Evolutionary conservation across 495 filamentous ascomycete genomes (phyloP), one percentile per base, ranked within the genome.

Genomic region (Daldinia vernicosa): DNA sequence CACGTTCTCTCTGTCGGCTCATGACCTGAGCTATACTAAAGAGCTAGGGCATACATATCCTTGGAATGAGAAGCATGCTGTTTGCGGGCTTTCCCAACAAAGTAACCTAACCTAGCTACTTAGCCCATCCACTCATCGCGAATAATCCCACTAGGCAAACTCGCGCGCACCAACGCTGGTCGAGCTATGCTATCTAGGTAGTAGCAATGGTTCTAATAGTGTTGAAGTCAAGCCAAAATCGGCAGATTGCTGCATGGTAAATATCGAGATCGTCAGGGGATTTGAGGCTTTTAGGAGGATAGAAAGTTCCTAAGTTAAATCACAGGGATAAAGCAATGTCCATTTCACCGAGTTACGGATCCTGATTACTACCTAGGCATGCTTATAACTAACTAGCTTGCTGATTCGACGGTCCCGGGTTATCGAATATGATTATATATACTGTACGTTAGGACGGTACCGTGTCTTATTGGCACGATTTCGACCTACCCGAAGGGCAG

Each of bases 211-310:
- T 53, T 60, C 37, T 28, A 60, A 67, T 63, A 40, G 67, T 33
- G 53, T 39, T 58, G 35, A 56, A 63, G 37, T 60, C 40, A 52
- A 61, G 47, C 19, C 27, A 63, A 43, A 70, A 58, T 67, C 40
- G 63, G 58, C 60, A 70, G 71, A 61, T 59, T 37, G 62, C 33
- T 53, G 66, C 62, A 70, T 54, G 30, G 58, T 1, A 30, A 70
- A 64, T 70, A 74, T 74, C 71, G 67, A 74, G 71, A 74, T 70
- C 71, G 71, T 70, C 71, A 74, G 71, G 71, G 71, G 71, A 70
- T 52, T 56, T 47, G 47, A 70, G 58, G 58, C 67, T 70, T 67
- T 60, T 56, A 57, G 52, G 8, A 59, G 30, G 30, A 52, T 15
- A 19, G 47, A 17, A 70, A 39, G 63, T 45, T 66, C 51, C 30